Evolutionary conservation across 129 eudicot species (phyloP).

Genomic region (Lactuca saligna): DNA sequence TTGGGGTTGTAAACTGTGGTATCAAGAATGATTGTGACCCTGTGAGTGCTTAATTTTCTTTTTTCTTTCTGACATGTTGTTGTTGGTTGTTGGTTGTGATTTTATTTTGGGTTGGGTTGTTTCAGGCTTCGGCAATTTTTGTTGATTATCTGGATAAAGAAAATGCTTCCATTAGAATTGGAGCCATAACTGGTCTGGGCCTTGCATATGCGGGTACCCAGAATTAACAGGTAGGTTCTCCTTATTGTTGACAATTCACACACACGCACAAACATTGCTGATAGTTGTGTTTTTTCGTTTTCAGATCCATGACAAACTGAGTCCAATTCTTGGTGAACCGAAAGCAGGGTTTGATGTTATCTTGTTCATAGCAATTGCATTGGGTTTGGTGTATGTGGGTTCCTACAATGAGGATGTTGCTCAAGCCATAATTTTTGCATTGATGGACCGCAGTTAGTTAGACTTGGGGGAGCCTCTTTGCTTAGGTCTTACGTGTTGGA

Average conservation of each 20-base stretch:
- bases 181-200: slow-evolving; percentile 96
- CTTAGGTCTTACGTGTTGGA: too few species aligned
- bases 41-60: slow-evolving; percentile 34
- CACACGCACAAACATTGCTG: too few species aligned
- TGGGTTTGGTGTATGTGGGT: slow-evolving; percentile 93
- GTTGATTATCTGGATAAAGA: slow-evolving; percentile 86
- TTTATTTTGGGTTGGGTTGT: background rate
- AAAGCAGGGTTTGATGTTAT: slow-evolving; percentile 87
- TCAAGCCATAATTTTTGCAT: slow-evolving; percentile 83
- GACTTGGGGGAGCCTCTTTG: slow-evolving; percentile 88
- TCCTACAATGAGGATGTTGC: slow-evolving; percentile 96
- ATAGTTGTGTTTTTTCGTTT: background rate
- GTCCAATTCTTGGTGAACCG: slow-evolving; percentile 73
- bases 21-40: slow-evolving; percentile 97
- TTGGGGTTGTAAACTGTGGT: slow-evolving; percentile 88
- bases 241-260: slow-evolving; percentile 5
- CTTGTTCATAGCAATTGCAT: slow-evolving; percentile 77
- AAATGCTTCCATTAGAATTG: slow-evolving; percentile 80
- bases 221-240: slow-evolving; percentile 60
- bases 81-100: background rate
- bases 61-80: background rate
- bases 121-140: slow-evolving; percentile 90
- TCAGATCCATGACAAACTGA: slow-evolving; percentile 71
- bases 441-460: slow-evolving; percentile 87
- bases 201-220: slow-evolving; percentile 93